Conservation (phyloP, 352 stramenopile species). For the Pythium chondricola region DNA sequence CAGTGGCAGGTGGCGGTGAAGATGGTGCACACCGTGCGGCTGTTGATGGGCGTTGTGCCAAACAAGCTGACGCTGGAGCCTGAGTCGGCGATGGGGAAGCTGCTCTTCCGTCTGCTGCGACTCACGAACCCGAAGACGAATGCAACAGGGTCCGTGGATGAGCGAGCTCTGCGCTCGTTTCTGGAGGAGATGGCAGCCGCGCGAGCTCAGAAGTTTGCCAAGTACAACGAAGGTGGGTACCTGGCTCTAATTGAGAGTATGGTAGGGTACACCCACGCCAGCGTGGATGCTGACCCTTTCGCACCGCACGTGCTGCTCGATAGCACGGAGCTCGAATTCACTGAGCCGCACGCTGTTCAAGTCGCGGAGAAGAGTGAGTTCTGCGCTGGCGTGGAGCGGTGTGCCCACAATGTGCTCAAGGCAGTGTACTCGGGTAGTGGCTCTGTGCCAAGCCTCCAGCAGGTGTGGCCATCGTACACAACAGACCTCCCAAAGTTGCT, state of each 20-base stretch:
- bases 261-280: constrained; percentile 35
- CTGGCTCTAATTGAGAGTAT: constrained; percentile 37
- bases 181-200: constrained; percentile 47
- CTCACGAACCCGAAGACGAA: constrained; percentile 5
- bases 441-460: constrained; percentile 4
- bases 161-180: constrained; percentile 19
- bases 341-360: not conserved
- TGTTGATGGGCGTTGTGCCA: constrained; percentile 28
- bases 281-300: constrained; percentile 10
- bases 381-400: constrained; percentile 1
- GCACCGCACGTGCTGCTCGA: constrained; percentile 8
- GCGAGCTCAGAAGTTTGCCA: constrained; percentile 46
- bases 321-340: constrained; percentile 2
- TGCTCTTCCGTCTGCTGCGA: constrained; percentile 52
- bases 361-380: constrained; percentile 7
- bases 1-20: constrained; percentile 42
- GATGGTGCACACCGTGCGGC: constrained; percentile 43
- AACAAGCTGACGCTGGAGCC: constrained; percentile 24
- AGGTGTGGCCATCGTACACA: constrained; percentile 43
- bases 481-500: constrained; percentile 48
- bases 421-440: constrained; percentile 4
- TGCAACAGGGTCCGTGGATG: not conserved
- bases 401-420: constrained; percentile 9
- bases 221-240: constrained; percentile 40
- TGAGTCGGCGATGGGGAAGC: constrained; percentile 42